Percentiles rank a stretch among this genome's conserved stretches.
phyloP scores from a whole-genome alignment of 78 protist species.

The Dictyostelium firmibasis region DNA sequence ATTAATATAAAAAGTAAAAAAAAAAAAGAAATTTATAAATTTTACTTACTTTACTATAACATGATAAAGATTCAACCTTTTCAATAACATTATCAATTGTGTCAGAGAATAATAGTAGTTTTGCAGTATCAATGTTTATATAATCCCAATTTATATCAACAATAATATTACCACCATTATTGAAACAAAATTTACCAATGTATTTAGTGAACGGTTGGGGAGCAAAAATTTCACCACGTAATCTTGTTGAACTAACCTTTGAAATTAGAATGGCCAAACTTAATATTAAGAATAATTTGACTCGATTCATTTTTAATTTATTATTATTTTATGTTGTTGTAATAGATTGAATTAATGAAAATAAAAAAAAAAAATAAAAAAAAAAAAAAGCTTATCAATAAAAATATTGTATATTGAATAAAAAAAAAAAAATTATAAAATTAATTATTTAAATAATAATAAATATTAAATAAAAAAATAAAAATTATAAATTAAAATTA shows the following conservation, averaged over 20 bases:
- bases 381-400: too few species aligned
- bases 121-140: neutral
- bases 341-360: neutral
- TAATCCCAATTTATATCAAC: neutral
- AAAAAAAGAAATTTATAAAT: neutral
- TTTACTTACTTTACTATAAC: neutral
- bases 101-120: slow-evolving; percentile 22
- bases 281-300: neutral
- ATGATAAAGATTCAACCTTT: neutral
- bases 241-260: neutral
- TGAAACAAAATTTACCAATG: slow-evolving; percentile 29
- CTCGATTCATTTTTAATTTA: neutral
- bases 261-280: neutral
- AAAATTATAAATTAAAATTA: too few species aligned
- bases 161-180: neutral
- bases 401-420: too few species aligned
- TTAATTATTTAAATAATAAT: too few species aligned
- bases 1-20: neutral
- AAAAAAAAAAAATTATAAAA: too few species aligned
- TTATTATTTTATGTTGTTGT: neutral
- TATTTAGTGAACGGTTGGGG: neutral
- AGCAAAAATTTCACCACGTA: neutral
- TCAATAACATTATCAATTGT: neutral
- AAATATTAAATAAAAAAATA: too few species aligned
- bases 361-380: too few species aligned